phyloP scores from a whole-genome alignment of 1,139 yeast genomes.

The Sugiyamaella neomexicana region DNA sequence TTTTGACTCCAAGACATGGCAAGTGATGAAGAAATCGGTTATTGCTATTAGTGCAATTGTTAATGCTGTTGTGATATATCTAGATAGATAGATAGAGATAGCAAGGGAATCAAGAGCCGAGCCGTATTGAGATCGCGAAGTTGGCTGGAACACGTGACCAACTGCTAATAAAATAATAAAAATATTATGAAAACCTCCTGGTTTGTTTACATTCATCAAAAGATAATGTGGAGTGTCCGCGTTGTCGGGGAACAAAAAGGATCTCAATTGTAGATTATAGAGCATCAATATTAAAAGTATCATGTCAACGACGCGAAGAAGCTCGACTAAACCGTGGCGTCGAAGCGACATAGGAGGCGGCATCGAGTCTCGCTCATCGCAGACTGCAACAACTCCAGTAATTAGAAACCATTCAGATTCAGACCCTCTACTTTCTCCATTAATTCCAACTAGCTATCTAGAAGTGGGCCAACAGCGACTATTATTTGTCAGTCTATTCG shows the following conservation, averaged over 20 bases:
- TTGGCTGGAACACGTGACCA: not conserved
- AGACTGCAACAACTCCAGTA: too few species aligned
- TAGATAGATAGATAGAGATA: not conserved
- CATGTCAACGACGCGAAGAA: slow-evolving; percentile 4
- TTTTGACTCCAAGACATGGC: slow-evolving; percentile 43
- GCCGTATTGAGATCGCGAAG: too few species aligned
- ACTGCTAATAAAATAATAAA: too few species aligned
- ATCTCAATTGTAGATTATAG: not conserved
- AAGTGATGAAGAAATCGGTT: not conserved
- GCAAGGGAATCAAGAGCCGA: too few species aligned
- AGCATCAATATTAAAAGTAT: not conserved
- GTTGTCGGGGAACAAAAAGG: too few species aligned
- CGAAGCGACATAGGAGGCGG: not conserved
- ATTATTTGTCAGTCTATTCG: slow-evolving; percentile 63
- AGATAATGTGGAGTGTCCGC: too few species aligned
- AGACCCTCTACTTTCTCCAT: slow-evolving; percentile 31
- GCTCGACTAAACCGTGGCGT: slow-evolving; percentile 9
- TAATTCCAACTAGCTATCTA: slow-evolving; percentile 42
- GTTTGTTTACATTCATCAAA: not conserved
- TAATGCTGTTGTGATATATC: not conserved
- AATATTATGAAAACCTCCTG: not conserved
- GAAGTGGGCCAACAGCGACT: slow-evolving; percentile 84
- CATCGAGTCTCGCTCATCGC: too few species aligned
- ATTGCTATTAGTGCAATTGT: not conserved
- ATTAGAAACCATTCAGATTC: not conserved